Evolutionary conservation across 2,329 filamentous ascomycete species (phyloP), one percentile per base, ranked within the genome.

Genomic region (Raffaelea ambrosiae): DNA sequence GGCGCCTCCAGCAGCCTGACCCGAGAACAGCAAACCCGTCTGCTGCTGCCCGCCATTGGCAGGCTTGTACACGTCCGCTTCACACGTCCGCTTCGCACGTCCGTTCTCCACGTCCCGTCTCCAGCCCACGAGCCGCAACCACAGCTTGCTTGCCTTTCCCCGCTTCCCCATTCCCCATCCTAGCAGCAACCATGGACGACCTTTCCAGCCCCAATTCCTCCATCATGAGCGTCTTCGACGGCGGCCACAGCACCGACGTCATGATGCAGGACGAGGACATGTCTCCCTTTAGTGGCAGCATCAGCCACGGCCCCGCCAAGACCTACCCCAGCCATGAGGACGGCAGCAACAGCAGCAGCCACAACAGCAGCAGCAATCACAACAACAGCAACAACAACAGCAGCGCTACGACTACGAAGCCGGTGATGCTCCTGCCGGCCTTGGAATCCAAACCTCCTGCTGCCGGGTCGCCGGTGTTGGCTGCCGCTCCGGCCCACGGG

Each of bases 151-250:
- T n/a, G n/a, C n/a, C n/a, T 8, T 18, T 29, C 8, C 29, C 21
- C 16, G 4, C 29, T n/a, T 13, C 35, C 23, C 16, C 31, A 23
- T 5, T 31, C 14, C 18, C 33, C 23, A 39, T 18, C 13, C n/a
- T 19, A 41, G 26, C 7, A 13, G 22, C 31, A 29, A 31, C 41
- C 47, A 55, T 54, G 52, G 53, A 55, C n/a, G 52, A 54, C 18
- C 20, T 51, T 16, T 52, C 53, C 20, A 55, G 52, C 35, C 50
- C 53, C 21, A 52, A 46, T 42, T 54, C 52, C 35, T 54, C 53
- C 11, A 48, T 46, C 19, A 46, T 50, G 20, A 55, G 52, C 42
- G 48, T 55, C 21, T 55, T 54, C 36, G 53, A 53, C 46, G 49
- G 46, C 51, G 48, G 31, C 45, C 23, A 43, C 21, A 38, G 43